Evolutionary conservation across 768 basidiomycete genomes (phyloP).

Genomic region (Trametopsis cervina): DNA sequence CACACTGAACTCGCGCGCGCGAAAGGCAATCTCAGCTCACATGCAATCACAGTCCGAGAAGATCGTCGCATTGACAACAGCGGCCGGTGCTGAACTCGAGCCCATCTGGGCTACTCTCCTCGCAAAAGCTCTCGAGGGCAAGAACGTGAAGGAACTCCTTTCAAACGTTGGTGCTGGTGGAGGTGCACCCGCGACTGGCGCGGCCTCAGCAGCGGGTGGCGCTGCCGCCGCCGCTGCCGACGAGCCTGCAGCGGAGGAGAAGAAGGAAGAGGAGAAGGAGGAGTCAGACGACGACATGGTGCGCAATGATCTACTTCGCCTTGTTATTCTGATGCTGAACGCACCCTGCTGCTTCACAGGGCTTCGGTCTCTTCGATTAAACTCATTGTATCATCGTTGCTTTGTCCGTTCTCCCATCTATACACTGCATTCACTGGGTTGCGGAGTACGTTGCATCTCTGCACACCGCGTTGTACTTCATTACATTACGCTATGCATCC

Average conservation of each 20-base stretch:
- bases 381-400: slow-evolving; percentile 22
- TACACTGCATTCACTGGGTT: slow-evolving; percentile 4
- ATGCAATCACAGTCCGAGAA: slow-evolving; percentile 68
- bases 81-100: slow-evolving; percentile 83
- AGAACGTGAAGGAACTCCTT: slow-evolving; percentile 93
- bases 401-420: background rate
- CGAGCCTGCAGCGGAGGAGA: slow-evolving; percentile 72
- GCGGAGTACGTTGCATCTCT: slow-evolving; percentile 3
- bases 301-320: slow-evolving; percentile 24
- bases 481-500: slow-evolving; percentile 6
- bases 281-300: slow-evolving; percentile 91
- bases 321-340: slow-evolving; percentile 4
- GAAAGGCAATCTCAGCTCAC: background rate
- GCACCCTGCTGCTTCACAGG: slow-evolving; percentile 35
- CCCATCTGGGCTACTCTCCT: slow-evolving; percentile 97
- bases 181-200: slow-evolving; percentile 63
- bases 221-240: slow-evolving; percentile 59
- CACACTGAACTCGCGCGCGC: background rate
- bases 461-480: slow-evolving; percentile 9
- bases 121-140: slow-evolving; percentile 96
- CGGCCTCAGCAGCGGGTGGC: slow-evolving; percentile 47
- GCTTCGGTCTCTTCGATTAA: slow-evolving; percentile 95
- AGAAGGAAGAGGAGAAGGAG: slow-evolving; percentile 85
- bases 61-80: slow-evolving; percentile 76
- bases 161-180: slow-evolving; percentile 93